Base-by-base conservation (phyloP, 176 grass and related monocot genomes). In the Canna indica region DNA sequence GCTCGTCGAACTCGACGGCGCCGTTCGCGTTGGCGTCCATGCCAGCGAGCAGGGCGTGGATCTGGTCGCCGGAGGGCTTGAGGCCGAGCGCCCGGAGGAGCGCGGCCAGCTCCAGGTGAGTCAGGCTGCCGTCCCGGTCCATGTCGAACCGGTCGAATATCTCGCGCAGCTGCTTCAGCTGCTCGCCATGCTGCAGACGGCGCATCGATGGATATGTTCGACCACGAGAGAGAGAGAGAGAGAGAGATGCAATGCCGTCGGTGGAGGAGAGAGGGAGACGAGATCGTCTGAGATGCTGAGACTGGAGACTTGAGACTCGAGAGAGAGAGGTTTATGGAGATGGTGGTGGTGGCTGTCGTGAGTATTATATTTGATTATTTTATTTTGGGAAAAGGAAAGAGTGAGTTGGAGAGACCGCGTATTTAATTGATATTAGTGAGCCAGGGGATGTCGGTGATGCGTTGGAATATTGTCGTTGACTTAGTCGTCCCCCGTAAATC, bases 1-100 rank as follows among this genome's bases (percentile, higher is more conserved):
- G 69, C 69, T 71, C 69, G 16, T 71, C 42, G 69, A 71, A 71
- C 69, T 71, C 69, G 14, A 71, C 46, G 69, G 69, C 12, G 15
- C 69, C 69, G 47, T 71, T 71, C 16, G 44, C 69, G 47, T 71
- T 71, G 45, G 69, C 45, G 10, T 71, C 69, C 46, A 71, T 71
- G 29, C 30, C 20, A 1, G 69, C 45, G 30, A 71, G 45, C 36
- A 71, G 30, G 46, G 45, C 41, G 47, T 71, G 69, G 45, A 71
- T 52, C 69, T 53, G 69, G 69, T 71, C 69, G 5, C 69, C 69
- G 18, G 20, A 11, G 69, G 46, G 29, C 69, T 54, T 71, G 46
- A 71, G 47, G 29, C 69, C 47, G 47, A 71, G 69, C n/a, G 46
- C 52, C 44, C 69, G 69, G 69, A 71, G 69, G 47, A 71, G 69